These are phyloP conservation scores for Cyclanthera cordifolia DNA, from an alignment of 306 rosid genomes.

Conservation along the genomic window DNA sequence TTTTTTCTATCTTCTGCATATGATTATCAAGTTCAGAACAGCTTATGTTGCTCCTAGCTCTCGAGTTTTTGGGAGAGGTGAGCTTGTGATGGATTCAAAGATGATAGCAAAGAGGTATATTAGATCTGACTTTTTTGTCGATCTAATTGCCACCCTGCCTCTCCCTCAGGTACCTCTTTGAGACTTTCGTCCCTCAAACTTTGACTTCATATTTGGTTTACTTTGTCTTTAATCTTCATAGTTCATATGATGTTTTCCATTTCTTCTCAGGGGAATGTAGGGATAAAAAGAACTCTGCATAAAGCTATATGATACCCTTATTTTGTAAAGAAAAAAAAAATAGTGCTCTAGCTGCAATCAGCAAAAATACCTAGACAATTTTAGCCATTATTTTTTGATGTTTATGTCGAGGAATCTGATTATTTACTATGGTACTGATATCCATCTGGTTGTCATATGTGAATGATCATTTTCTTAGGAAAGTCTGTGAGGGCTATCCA, in stretches of 20 bases:
- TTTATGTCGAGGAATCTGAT: neutral
- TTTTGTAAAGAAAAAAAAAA: neutral
- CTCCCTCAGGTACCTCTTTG: constrained; percentile 65
- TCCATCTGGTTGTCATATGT: neutral
- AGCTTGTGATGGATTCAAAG: constrained; percentile 90
- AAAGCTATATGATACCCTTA: neutral
- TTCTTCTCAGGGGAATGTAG: neutral
- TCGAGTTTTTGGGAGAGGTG: constrained; percentile 94
- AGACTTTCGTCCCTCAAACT: neutral
- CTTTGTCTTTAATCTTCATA: neutral
- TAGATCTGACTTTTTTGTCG: constrained; percentile 89
- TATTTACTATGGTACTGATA: neutral
- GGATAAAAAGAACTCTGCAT: neutral
- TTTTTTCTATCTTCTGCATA: constrained; percentile 64
- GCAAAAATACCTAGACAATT: neutral
- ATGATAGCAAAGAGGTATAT: constrained; percentile 72
- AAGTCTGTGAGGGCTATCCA: neutral
- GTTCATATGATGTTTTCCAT: neutral
- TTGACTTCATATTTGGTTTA: neutral
- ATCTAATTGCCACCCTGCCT: constrained; percentile 81
- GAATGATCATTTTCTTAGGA: neutral
- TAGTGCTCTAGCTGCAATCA: neutral
- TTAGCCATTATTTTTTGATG: neutral
- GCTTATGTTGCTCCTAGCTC: constrained; percentile 91
- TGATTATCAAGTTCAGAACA: constrained; percentile 82